Percentiles rank a stretch among this genome's conserved stretches.
phyloP scores from a whole-genome alignment of 768 basidiomycete species.

The Pleurotus platypus region DNA sequence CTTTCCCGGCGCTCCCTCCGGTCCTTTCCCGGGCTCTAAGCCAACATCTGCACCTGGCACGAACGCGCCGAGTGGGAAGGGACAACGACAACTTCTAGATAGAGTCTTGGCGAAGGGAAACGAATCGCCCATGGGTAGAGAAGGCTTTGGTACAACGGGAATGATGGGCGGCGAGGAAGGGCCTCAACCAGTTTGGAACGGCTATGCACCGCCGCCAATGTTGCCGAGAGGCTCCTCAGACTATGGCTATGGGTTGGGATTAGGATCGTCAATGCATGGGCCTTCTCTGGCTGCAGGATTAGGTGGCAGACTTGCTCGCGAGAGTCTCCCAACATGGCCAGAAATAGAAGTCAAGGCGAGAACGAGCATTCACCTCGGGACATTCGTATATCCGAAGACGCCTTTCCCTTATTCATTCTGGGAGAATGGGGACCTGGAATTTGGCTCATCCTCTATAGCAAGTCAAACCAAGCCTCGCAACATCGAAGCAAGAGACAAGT shows the following conservation, averaged over 20 bases:
- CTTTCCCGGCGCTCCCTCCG: not conserved
- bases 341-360: constrained; percentile 22
- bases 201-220: not conserved
- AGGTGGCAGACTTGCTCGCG: constrained; percentile 14
- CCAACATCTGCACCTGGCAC: not conserved
- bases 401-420: constrained; percentile 56
- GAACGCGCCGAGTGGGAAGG: not conserved
- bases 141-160: not conserved
- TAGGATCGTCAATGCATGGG: too few relatives aligned
- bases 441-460: constrained; percentile 14
- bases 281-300: constrained; percentile 9
- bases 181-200: not conserved
- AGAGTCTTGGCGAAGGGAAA: not conserved
- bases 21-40: not conserved
- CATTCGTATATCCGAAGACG: constrained; percentile 52
- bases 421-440: constrained; percentile 23
- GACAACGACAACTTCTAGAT: not conserved
- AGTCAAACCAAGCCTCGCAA: constrained; percentile 14
- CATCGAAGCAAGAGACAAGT: constrained; percentile 16
- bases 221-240: not conserved
- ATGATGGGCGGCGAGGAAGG: constrained; percentile 3
- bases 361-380: constrained; percentile 43
- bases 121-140: not conserved
- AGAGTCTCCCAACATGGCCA: constrained; percentile 15
- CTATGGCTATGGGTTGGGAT: not conserved